phyloP scores from a whole-genome alignment of 2,329 filamentous ascomycete species.

The Stylonectria norvegica region DNA sequence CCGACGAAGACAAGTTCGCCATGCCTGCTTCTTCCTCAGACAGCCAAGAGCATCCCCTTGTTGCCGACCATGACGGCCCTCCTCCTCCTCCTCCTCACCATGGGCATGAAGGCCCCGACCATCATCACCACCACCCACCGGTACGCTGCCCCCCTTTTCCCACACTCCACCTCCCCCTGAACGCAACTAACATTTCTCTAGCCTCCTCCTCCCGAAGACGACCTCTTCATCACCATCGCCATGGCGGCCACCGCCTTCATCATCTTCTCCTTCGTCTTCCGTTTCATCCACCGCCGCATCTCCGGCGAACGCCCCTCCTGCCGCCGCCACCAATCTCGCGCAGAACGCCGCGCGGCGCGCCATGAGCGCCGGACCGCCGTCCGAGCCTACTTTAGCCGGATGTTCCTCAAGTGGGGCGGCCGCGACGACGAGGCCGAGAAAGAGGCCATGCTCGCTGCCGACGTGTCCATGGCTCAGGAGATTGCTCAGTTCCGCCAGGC shows the following conservation, averaged over 20 bases:
- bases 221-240: conserved; percentile 22
- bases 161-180: not conserved
- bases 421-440: conserved; percentile 24
- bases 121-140: conserved; percentile 11
- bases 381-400: conserved; percentile 27
- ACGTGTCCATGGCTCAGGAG: conserved; percentile 46
- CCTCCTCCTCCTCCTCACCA: conserved; percentile 15
- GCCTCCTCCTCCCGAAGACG: not conserved
- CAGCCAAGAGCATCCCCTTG: conserved; percentile 10
- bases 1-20: conserved; percentile 24
- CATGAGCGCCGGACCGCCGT: conserved; percentile 23
- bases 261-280: conserved; percentile 25
- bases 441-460: conserved; percentile 18
- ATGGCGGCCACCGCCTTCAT: conserved; percentile 23
- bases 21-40: conserved; percentile 23
- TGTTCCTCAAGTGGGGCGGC: conserved; percentile 29
- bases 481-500: conserved; percentile 46
- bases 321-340: conserved; percentile 23
- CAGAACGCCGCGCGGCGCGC: conserved; percentile 26
- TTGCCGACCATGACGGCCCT: conserved; percentile 22
- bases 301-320: conserved; percentile 20
- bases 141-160: conserved; percentile 16
- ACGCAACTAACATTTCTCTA: not conserved
- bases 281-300: conserved; percentile 22
- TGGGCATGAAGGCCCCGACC: conserved; percentile 9